phyloP scores from a whole-genome alignment of 345 rosid genomes.

The Turritis glabra region DNA sequence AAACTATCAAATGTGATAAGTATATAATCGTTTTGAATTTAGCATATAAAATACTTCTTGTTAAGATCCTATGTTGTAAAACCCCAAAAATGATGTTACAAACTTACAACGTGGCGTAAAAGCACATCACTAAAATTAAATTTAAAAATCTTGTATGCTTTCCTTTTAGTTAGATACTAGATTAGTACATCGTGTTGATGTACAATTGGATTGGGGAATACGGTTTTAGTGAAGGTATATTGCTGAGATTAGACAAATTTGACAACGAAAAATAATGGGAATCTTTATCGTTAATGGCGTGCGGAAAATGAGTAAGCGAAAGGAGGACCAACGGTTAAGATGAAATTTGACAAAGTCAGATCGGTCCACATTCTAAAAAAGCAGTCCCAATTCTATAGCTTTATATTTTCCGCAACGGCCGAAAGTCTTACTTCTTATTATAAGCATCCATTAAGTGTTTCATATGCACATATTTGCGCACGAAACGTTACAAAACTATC shows the following conservation, averaged over 20 bases:
- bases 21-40: background rate
- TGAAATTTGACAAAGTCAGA: constrained; percentile 29
- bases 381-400: constrained; percentile 38
- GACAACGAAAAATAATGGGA: constrained; percentile 16
- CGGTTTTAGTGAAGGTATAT: background rate
- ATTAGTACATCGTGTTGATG: constrained; percentile 1
- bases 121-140: background rate
- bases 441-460: background rate
- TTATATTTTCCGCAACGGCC: constrained; percentile 15
- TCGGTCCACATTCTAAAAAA: constrained; percentile 38
- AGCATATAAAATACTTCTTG: background rate
- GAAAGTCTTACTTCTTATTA: constrained; percentile 24
- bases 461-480: constrained; percentile 1
- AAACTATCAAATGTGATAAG: too few relatives aligned
- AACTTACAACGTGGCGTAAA: background rate
- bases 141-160: background rate
- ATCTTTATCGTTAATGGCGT: constrained; percentile 35
- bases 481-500: background rate
- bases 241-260: constrained; percentile 6
- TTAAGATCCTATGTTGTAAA: background rate
- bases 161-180: background rate
- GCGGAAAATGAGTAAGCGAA: constrained; percentile 27
- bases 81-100: background rate
- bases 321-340: constrained; percentile 17
- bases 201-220: background rate